Evolutionary conservation across 768 basidiomycete genomes (phyloP).

Genomic region (Paxillus involutus): DNA sequence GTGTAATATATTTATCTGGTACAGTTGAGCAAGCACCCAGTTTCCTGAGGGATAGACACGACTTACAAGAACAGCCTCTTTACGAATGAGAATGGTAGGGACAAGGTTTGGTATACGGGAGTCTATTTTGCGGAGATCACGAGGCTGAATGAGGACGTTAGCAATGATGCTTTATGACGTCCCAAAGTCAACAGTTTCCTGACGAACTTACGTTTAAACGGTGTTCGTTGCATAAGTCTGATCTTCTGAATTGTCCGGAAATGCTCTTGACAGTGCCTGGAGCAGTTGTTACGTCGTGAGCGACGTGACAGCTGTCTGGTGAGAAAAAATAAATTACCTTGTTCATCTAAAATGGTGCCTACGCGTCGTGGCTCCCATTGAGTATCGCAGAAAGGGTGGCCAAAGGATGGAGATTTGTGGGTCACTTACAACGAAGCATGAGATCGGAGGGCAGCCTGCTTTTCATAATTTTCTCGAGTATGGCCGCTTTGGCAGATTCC

Average conservation of each 20-base stretch:
- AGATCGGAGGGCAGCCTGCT: slow-evolving; percentile 87
- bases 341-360: slow-evolving; percentile 88
- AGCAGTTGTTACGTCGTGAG: slow-evolving; percentile 29
- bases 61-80: slow-evolving; percentile 82
- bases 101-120: slow-evolving; percentile 92
- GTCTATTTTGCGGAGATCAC: slow-evolving; percentile 97
- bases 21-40: slow-evolving; percentile 11
- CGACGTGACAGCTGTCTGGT: slow-evolving; percentile 6
- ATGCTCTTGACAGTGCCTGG: slow-evolving; percentile 84
- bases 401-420: slow-evolving; percentile 9
- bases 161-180: slow-evolving; percentile 18
- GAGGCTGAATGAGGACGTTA: slow-evolving; percentile 55
- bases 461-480: slow-evolving; percentile 84
- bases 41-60: background rate
- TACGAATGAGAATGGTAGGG: slow-evolving; percentile 88
- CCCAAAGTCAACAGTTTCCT: slow-evolving; percentile 10
- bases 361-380: slow-evolving; percentile 18
- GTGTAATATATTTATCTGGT: slow-evolving; percentile 88
- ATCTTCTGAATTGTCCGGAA: slow-evolving; percentile 87
- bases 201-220: slow-evolving; percentile 74
- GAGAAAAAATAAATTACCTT: slow-evolving; percentile 50
- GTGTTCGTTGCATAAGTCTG: slow-evolving; percentile 85
- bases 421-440: slow-evolving; percentile 81
- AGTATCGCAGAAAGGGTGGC: slow-evolving; percentile 8
- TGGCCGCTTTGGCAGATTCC: slow-evolving; percentile 67